Base-by-base conservation (phyloP, 768 basidiomycete genomes). In the Podaxis pistillaris region DNA sequence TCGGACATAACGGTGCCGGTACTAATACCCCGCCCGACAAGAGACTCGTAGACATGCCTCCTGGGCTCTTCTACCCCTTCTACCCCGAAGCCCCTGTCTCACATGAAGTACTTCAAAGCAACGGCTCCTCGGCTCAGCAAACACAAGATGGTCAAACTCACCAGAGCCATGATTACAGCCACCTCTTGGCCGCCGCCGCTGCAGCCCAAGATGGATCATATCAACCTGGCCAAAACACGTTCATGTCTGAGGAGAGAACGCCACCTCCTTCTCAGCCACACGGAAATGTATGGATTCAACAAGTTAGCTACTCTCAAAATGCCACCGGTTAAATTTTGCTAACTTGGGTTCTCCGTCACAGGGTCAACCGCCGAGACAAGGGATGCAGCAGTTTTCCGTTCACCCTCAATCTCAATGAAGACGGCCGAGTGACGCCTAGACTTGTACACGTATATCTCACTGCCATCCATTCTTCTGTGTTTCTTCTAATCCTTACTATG, bases 31-130 rank as follows among this genome's bases (percentile, higher is more conserved):
- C 78, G 19, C 73, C 77, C 0, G 73, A 74, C 53, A 79, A 77
- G 61, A 75, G 76, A 57, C 81, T 92, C 38, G 86, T 85, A 1
- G 89, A 92, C 19, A 79, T 93, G 49, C 89, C 90, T 1, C 76
- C 82, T 5, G 82, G 80, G 33, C 72, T 91, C 49, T 93, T 93
- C 75, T 93, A 90, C 68, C 91, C 91, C 0, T 90, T 91, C 77
- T 91, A 81, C 68, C 86, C 89, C 0, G 89, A 91, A 22, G 60
- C 60, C 5, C 57, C 40, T 28, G 58, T 55, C 4, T n/a, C 61
- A 8, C 62, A 62, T 33, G 66, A 62, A 24, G 54, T 56, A 28
- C 37, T 62, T 11, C 54, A 56, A 40, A 24, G 55, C 30, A 60
- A 60, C 40, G 60, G 41, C n/a, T 28, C 49, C 38, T 53, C 60